Evolutionary conservation across 257 asterid genomes (phyloP).

Genomic region (Leptodermis oblonga): DNA sequence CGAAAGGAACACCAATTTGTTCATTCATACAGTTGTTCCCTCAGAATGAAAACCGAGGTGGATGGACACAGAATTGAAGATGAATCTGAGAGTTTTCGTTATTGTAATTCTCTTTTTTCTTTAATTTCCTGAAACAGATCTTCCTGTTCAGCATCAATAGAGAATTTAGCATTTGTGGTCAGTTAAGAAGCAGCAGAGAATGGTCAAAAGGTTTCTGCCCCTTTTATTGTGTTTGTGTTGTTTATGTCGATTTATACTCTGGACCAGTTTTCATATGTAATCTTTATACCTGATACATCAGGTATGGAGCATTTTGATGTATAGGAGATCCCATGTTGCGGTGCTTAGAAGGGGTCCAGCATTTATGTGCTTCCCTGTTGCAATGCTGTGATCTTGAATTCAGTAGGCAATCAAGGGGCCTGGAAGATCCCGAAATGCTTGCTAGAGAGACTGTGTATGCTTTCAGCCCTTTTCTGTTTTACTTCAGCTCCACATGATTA

Average conservation of each 20-base stretch:
- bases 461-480: constrained; percentile 1
- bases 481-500: background rate
- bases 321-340: constrained; percentile 74
- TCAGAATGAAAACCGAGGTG: too few species aligned
- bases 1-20: too few species aligned
- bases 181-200: too few species aligned
- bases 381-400: constrained; percentile 85
- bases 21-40: too few species aligned
- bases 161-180: too few species aligned
- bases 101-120: too few species aligned
- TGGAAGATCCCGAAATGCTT: constrained; percentile 94
- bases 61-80: too few species aligned
- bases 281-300: constrained; percentile 27
- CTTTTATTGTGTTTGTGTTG: background rate
- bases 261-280: constrained; percentile 1
- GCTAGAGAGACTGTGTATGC: constrained; percentile 99
- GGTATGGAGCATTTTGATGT: constrained; percentile 82
- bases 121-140: too few species aligned
- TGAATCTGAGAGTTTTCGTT: too few species aligned
- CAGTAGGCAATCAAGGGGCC: constrained; percentile 66
- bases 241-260: background rate
- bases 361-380: constrained; percentile 77
- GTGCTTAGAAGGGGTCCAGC: constrained; percentile 88
- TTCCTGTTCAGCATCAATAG: too few species aligned
- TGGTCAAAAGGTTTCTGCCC: too few species aligned